Evolutionary conservation across 768 basidiomycete species (phyloP).

Genomic region (Termitomyces sp.): DNA sequence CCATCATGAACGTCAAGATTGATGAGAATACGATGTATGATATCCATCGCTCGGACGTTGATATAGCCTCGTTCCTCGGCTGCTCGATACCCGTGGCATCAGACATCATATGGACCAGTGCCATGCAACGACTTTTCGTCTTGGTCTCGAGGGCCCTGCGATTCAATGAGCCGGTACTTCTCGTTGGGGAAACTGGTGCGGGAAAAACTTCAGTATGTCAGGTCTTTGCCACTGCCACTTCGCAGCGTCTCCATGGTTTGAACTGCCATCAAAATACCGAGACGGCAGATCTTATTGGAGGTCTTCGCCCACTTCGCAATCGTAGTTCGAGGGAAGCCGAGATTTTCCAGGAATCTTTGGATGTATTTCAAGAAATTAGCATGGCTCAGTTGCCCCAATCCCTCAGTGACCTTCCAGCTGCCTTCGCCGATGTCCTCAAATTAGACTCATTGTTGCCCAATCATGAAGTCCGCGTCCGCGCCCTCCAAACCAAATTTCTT

Average conservation of each 20-base stretch:
- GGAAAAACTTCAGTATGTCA: constrained; percentile 98
- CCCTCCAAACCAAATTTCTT: constrained; percentile 39
- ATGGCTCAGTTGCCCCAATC: constrained; percentile 20
- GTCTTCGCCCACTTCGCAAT: constrained; percentile 84
- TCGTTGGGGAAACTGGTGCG: constrained; percentile 96
- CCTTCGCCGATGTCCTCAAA: constrained; percentile 24
- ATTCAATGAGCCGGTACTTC: constrained; percentile 89
- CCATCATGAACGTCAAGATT: constrained; percentile 81
- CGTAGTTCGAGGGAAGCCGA: constrained; percentile 51
- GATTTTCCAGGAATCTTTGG: constrained; percentile 35
- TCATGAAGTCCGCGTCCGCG: constrained; percentile 27
- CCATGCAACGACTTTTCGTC: constrained; percentile 87
- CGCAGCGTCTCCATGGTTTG: constrained; percentile 60
- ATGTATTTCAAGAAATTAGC: constrained; percentile 37
- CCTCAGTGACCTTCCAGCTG: constrained; percentile 20
- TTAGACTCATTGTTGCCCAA: constrained; percentile 22
- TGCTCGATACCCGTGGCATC: constrained; percentile 44
- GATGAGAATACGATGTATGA: constrained; percentile 69
- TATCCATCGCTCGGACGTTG: constrained; percentile 34
- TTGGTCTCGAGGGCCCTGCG: constrained; percentile 80
- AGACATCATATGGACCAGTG: constrained; percentile 84
- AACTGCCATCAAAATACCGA: constrained; percentile 99
- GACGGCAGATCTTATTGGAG: constrained; percentile 94
- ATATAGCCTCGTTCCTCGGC: constrained; percentile 46
- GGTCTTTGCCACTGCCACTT: constrained; percentile 65